phyloP scores from a whole-genome alignment of 768 basidiomycete species.

The Amanita molliuscula region DNA sequence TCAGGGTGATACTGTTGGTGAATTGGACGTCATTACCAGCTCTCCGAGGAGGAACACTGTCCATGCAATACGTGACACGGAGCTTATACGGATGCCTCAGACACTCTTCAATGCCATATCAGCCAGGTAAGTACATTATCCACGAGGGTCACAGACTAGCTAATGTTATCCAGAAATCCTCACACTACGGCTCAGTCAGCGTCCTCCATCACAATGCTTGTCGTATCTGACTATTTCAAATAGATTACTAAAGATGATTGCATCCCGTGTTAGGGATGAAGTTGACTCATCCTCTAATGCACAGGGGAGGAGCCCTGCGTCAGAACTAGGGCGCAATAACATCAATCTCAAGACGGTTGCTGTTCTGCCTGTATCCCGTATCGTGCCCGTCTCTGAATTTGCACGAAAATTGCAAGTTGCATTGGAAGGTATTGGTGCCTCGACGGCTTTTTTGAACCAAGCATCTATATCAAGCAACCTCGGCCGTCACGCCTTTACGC shows the following conservation, averaged over 20 bases:
- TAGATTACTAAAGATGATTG: slow-evolving; percentile 81
- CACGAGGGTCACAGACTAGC: background rate
- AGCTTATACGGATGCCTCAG: slow-evolving; percentile 93
- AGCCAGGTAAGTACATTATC: slow-evolving; percentile 41
- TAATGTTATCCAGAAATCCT: slow-evolving; percentile 45
- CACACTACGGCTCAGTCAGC: slow-evolving; percentile 76
- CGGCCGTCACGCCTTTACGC: slow-evolving; percentile 89
- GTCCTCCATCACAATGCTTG: background rate
- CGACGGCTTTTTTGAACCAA: slow-evolving; percentile 89
- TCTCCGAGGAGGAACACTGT: slow-evolving; percentile 81
- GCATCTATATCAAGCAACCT: slow-evolving; percentile 86
- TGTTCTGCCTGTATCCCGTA: slow-evolving; percentile 77
- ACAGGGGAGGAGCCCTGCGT: slow-evolving; percentile 38
- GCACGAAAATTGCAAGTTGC: slow-evolving; percentile 82
- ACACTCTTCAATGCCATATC: slow-evolving; percentile 98
- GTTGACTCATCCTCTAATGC: slow-evolving; percentile 51
- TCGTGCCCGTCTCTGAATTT: slow-evolving; percentile 84
- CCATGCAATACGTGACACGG: slow-evolving; percentile 97
- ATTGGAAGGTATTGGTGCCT: slow-evolving; percentile 87
- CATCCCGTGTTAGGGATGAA: slow-evolving; percentile 81
- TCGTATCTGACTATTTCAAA: background rate
- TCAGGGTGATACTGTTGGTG: slow-evolving; percentile 94
- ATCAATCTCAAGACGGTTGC: slow-evolving; percentile 90
- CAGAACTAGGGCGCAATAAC: slow-evolving; percentile 69
- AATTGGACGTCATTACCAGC: slow-evolving; percentile 94